These are phyloP conservation scores for Phytophthora tentaculata DNA, from an alignment of 352 stramenopile genomes.

Conservation along the genomic window DNA sequence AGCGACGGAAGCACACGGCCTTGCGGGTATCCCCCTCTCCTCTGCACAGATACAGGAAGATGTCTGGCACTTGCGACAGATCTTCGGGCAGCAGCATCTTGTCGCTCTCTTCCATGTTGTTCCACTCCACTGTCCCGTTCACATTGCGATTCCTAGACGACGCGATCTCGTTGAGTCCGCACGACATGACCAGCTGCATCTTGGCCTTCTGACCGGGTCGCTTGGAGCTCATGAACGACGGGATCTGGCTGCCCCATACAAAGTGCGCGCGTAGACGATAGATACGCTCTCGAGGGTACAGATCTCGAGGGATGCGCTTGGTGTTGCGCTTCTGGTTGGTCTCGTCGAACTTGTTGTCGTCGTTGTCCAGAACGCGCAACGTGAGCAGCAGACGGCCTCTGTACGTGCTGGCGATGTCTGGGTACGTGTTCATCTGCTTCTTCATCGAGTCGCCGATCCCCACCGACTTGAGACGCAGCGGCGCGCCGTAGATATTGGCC, in stretches of 20 bases:
- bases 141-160: slow-evolving; percentile 68
- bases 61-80: slow-evolving; percentile 81
- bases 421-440: slow-evolving; percentile 89
- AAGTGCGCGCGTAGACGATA: slow-evolving; percentile 82
- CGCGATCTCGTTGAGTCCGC: slow-evolving; percentile 66
- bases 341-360: slow-evolving; percentile 74
- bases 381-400: slow-evolving; percentile 82
- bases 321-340: slow-evolving; percentile 88
- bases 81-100: slow-evolving; percentile 78
- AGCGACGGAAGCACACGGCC: slow-evolving; percentile 82
- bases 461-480: slow-evolving; percentile 61
- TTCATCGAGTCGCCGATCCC: slow-evolving; percentile 67
- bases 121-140: slow-evolving; percentile 87
- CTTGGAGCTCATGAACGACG: slow-evolving; percentile 72
- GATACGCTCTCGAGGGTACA: slow-evolving; percentile 67
- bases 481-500: slow-evolving; percentile 83
- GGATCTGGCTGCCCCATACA: slow-evolving; percentile 78
- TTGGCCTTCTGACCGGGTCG: slow-evolving; percentile 76
- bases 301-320: slow-evolving; percentile 60
- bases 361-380: slow-evolving; percentile 75
- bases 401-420: slow-evolving; percentile 84
- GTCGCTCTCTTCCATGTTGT: slow-evolving; percentile 78
- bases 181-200: slow-evolving; percentile 79
- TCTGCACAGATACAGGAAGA: slow-evolving; percentile 89
- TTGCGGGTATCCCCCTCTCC: slow-evolving; percentile 66